Percentiles rank a stretch among this genome's conserved stretches.
These are phyloP conservation scores for Suillus discolor DNA, from an alignment of 768 basidiomycete genomes.

Conservation along the genomic window DNA sequence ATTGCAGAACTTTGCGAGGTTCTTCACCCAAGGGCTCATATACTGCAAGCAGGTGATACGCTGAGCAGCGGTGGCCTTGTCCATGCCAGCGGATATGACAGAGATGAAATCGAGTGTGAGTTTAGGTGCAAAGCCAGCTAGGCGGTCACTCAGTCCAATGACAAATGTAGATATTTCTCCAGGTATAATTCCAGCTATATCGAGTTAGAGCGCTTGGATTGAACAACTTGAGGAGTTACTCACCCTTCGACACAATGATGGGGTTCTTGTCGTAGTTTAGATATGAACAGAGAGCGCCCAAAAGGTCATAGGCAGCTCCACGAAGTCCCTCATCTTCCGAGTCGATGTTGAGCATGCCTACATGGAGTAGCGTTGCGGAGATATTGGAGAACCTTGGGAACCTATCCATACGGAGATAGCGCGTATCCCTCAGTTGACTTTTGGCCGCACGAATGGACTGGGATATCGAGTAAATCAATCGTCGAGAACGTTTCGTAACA, in stretches of 20 bases:
- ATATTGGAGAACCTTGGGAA: slow-evolving; percentile 83
- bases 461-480: slow-evolving; percentile 8
- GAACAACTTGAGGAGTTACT: slow-evolving; percentile 16
- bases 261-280: slow-evolving; percentile 77
- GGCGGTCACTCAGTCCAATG: slow-evolving; percentile 64
- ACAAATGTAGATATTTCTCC: slow-evolving; percentile 67
- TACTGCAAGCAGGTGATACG: slow-evolving; percentile 79
- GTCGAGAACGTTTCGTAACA: neutral
- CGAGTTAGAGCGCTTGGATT: slow-evolving; percentile 10
- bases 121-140: slow-evolving; percentile 76
- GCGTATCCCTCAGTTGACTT: slow-evolving; percentile 60
- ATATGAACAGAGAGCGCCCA: slow-evolving; percentile 75
- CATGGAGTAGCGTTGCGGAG: slow-evolving; percentile 83
- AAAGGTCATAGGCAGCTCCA: slow-evolving; percentile 75
- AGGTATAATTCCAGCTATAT: slow-evolving; percentile 67
- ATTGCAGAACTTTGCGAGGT: slow-evolving; percentile 70
- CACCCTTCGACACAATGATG: slow-evolving; percentile 71
- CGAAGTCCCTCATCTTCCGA: slow-evolving; percentile 77
- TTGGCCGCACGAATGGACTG: slow-evolving; percentile 81
- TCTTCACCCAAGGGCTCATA: slow-evolving; percentile 87
- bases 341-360: slow-evolving; percentile 80
- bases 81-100: slow-evolving; percentile 75
- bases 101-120: slow-evolving; percentile 87
- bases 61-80: slow-evolving; percentile 47
- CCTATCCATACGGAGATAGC: slow-evolving; percentile 55